Percentiles rank a stretch among this genome's conserved stretches.
Evolutionary conservation across 78 protist species (phyloP).

Genomic region (Dictyostelium intermedium): DNA sequence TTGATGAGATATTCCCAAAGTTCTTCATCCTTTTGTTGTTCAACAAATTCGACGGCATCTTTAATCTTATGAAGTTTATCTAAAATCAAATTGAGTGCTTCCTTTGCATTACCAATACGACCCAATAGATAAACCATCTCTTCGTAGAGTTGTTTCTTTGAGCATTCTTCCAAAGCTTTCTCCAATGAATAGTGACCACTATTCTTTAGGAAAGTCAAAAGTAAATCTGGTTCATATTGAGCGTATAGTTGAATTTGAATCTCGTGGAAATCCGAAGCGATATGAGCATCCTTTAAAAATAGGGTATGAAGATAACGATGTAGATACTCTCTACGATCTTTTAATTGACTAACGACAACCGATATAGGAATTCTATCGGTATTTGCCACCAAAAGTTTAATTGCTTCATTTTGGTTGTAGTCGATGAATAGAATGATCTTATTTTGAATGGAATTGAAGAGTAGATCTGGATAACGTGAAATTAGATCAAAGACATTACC

Average conservation of each 20-base stretch:
- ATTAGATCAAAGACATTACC: conserved; percentile 87
- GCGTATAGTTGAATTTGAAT: conserved; percentile 90
- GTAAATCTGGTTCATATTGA: conserved; percentile 65
- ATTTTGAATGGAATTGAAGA: conserved; percentile 62
- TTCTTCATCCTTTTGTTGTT: conserved; percentile 90
- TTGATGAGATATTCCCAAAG: conserved; percentile 92
- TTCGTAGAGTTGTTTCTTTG: conserved; percentile 78
- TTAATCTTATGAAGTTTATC: conserved; percentile 82
- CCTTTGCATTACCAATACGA: conserved; percentile 87
- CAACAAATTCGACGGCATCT: conserved; percentile 89
- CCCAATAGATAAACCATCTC: conserved; percentile 88
- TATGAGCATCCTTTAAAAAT: conserved; percentile 79
- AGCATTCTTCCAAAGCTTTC: conserved; percentile 77
- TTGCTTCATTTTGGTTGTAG: conserved; percentile 64
- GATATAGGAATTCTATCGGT: conserved; percentile 74
- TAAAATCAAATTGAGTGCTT: conserved; percentile 91
- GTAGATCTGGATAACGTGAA: conserved; percentile 55
- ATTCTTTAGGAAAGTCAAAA: conserved; percentile 79
- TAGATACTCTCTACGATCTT: neutral
- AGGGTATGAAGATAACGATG: conserved; percentile 82
- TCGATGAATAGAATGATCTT: conserved; percentile 71
- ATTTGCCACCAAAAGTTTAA: conserved; percentile 75
- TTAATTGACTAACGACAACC: conserved; percentile 78
- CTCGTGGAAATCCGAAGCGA: conserved; percentile 85
- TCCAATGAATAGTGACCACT: conserved; percentile 81